phyloP scores from a whole-genome alignment of 148 eudicot species.

The Beta vulgaris region DNA sequence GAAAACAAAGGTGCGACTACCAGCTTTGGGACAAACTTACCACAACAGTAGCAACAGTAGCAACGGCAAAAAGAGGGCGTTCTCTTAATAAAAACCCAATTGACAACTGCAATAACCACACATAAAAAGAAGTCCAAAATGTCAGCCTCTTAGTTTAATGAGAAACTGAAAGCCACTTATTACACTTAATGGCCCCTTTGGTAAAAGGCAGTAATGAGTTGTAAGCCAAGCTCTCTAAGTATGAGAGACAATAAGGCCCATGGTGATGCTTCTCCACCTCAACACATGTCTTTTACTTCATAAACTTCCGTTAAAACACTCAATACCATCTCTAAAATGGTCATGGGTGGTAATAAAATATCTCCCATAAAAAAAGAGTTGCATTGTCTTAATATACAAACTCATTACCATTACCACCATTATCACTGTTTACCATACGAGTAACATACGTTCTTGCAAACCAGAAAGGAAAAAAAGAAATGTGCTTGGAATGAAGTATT shows the following conservation, averaged over 20 bases:
- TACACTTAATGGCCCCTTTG: not conserved
- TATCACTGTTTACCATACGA: not conserved
- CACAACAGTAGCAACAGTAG: constrained; percentile 88
- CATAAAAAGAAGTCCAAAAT: not conserved
- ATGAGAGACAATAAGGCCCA: no score
- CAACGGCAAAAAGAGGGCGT: constrained; percentile 81
- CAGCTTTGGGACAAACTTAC: constrained; percentile 35
- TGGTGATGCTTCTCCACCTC: not conserved
- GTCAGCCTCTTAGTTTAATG: not conserved
- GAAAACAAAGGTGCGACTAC: not conserved
- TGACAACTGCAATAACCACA: constrained; percentile 44
- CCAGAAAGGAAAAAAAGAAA: not conserved
- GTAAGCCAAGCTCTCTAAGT: no score
- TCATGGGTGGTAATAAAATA: not conserved
- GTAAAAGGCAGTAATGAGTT: not conserved
- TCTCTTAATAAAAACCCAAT: constrained; percentile 79
- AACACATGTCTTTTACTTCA: not conserved
- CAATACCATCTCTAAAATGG: not conserved
- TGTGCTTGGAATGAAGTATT: not conserved
- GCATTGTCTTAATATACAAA: not conserved
- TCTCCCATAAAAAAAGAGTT: no score
- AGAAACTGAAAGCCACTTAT: not conserved
- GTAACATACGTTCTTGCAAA: not conserved
- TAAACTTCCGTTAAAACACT: not conserved
- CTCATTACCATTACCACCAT: not conserved